phyloP scores from a whole-genome alignment of 306 rosid species.

The Inga laurina region DNA sequence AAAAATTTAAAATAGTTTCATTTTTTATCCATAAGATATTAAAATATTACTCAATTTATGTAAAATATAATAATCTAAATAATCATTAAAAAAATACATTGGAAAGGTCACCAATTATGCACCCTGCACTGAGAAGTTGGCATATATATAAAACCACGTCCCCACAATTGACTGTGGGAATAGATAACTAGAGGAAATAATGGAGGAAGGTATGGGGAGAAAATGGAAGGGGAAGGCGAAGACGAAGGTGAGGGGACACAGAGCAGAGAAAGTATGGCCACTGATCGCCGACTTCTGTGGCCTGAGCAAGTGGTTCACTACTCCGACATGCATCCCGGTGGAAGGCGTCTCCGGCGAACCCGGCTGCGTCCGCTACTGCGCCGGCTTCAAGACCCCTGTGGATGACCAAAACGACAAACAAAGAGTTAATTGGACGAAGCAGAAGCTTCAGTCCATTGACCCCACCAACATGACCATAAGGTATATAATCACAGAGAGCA shows the following conservation, averaged over 20 bases:
- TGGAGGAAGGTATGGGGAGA: background rate
- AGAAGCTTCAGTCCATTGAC: constrained; percentile 52
- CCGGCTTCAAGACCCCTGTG: constrained; percentile 58
- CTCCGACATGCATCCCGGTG: constrained; percentile 47
- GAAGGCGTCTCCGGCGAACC: constrained; percentile 54
- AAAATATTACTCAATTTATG: too few species aligned
- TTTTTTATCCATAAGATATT: too few species aligned
- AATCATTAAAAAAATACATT: too few species aligned
- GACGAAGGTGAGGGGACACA: constrained; percentile 30
- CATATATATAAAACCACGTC: background rate
- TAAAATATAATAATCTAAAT: too few species aligned
- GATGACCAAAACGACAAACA: constrained; percentile 3
- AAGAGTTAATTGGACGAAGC: constrained; percentile 56
- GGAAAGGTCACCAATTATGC: too few species aligned
- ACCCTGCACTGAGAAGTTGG: background rate
- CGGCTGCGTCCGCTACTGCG: constrained; percentile 62
- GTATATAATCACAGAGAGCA: constrained; percentile 52
- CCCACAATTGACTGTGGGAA: background rate
- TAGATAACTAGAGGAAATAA: too few species aligned
- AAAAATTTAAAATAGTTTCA: too few species aligned
- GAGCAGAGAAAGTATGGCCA: constrained; percentile 58
- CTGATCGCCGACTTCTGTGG: constrained; percentile 64
- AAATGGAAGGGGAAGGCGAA: constrained; percentile 57
- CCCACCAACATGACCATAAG: constrained; percentile 16
- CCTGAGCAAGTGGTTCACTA: constrained; percentile 61